Base-by-base conservation (phyloP, 306 rosid genomes). In the Arachis stenosperma region DNA sequence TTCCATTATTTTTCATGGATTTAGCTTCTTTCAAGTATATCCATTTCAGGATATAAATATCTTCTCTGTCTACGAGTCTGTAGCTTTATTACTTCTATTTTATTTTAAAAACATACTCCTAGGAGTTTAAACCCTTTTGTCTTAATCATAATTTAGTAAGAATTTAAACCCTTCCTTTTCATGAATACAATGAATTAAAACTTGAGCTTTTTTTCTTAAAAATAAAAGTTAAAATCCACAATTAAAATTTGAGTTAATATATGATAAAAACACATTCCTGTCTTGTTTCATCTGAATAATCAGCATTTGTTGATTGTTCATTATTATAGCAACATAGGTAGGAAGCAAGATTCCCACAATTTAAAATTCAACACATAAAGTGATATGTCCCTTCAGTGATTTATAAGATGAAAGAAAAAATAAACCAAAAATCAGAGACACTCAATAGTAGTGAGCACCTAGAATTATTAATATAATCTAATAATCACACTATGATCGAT, bases 1-100 rank as follows among this genome's bases (percentile, higher is more conserved):
- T 42, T 74, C 40, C 6, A 44, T 17, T 50, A 56, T 29, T 63
- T 12, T 15, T 44, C 50, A 11, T 70, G 65, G 51, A 36, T 64
- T 61, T 63, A 36, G 52, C 73, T 61, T 74, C 47, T 61, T 68
- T 54, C 44, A 36, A 63, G 27, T 50, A 61, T 55, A 33, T 33
- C 37, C 37, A 33, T 2, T 33, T 33, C 37, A 33, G 37, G 37
- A 33, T 33, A 33, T 33, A 33, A 33, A 69, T 70, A n/a, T 40
- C 61, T 55, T 63, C 63, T 22, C 5, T 42, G 10, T 42, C 17
- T 15, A 47, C 52, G 30, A 73, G 40, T 39, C 5, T 61, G 53
- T 73, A 17, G 51, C 61, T 73, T 11, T 50, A 50, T 50, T 52
- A 14, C 42, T 15, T 60, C 1, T 52, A 40, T 12, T 69, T 54